phyloP scores from a whole-genome alignment of 1,139 yeast genomes.

The Schwanniomyces etchellsii region DNA sequence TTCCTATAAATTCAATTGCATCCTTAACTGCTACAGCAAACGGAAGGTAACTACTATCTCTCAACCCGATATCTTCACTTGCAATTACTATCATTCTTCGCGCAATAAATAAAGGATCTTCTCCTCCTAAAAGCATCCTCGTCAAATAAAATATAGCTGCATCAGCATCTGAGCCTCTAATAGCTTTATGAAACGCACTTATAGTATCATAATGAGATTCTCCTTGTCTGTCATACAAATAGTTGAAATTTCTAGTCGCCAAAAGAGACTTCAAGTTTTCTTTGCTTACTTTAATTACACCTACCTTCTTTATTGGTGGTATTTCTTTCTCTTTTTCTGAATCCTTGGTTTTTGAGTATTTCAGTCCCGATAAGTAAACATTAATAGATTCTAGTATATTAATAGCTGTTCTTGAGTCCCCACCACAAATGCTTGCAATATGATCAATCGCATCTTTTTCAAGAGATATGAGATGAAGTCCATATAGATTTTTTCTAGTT shows the following conservation, averaged over 20 bases:
- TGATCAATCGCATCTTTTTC: constrained; percentile 57
- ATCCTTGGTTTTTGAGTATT: constrained; percentile 13
- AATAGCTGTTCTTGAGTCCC: constrained; percentile 83
- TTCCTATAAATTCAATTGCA: constrained; percentile 86
- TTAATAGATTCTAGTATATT: constrained; percentile 59
- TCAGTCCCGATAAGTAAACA: constrained; percentile 34
- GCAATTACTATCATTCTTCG: constrained; percentile 91
- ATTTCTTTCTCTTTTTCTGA: constrained; percentile 15
- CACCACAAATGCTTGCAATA: constrained; percentile 74
- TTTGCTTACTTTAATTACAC: constrained; percentile 26
- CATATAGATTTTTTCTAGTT: constrained; percentile 38
- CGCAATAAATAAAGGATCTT: constrained; percentile 88
- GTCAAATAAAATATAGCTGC: constrained; percentile 85
- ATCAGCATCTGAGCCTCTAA: constrained; percentile 83
- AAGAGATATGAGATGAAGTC: constrained; percentile 44
- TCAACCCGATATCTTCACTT: constrained; percentile 80
- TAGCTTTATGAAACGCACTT: constrained; percentile 87
- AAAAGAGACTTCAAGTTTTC: constrained; percentile 36
- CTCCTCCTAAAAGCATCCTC: constrained; percentile 87
- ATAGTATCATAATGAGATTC: constrained; percentile 93
- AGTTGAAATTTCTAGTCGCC: constrained; percentile 39
- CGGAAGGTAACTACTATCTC: constrained; percentile 81
- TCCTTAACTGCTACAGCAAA: constrained; percentile 82
- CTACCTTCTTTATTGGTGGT: constrained; percentile 13
- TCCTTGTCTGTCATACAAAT: constrained; percentile 79